Evolutionary conservation across 1,284 basidiomycete genomes (phyloP), one percentile per base, ranked within the genome.

Genomic region (Malassezia equina): DNA sequence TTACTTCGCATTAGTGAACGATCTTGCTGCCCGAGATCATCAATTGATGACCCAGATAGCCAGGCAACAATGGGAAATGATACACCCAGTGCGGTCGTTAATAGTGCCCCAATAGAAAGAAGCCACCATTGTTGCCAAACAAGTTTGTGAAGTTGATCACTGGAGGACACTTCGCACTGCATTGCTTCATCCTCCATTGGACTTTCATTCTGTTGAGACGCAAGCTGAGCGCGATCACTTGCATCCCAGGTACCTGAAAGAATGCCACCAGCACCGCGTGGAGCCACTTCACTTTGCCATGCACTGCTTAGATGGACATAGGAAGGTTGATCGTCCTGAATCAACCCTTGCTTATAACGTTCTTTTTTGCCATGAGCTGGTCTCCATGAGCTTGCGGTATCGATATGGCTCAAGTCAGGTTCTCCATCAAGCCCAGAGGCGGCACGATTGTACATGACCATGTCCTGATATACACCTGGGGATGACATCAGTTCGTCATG

Each of bases 41-140:
- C 62, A 46, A 72, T 63, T 1, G 62, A 63, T 11, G 59, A 51
- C 28, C 70, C 71, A 1, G 65, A 68, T 12, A 72, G 52, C 63
- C 63, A 71, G 2, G 70, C 77, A 2, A 69, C 67, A 13, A 78
- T 59, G 1, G 76, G 74, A 52, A 78, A 78, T 12, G 73, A 67
- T 2, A 56, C 65, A n/a, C 77, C 77, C 5, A 69, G 59, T 5
- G 52, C 51, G 13, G 61, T 17, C 12, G 60, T 55, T 1, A 65
- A 62, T 2, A 62, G 12, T 4, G 59, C 23, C 43, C 70, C 70
- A 29, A 66, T 48, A 12, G 52, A 19, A 24, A 68, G 53, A 47
- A 60, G 32, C 31, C 24, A 21, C 12, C 28, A 33, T 25, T 55
- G 53, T n/a, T 19, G 9, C 28, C 24, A 12, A n/a, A 43, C 7